Evolutionary conservation across 78 protist genomes (phyloP).

Genomic region (Tieghemostelium lacteum): DNA sequence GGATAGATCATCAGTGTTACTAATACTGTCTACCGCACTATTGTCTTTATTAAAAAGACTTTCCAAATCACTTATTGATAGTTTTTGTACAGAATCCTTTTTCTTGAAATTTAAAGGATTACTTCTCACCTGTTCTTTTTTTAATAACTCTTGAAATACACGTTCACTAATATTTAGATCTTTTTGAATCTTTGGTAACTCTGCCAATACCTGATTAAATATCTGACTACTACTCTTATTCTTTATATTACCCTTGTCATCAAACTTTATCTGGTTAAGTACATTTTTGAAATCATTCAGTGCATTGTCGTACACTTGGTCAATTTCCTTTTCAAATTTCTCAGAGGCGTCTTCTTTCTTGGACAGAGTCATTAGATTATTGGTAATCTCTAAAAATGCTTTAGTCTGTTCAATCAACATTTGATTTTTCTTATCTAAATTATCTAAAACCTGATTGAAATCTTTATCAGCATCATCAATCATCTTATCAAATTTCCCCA

Average conservation of each 20-base stretch:
- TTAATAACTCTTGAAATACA: not conserved
- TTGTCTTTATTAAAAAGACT: not conserved
- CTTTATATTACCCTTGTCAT: not conserved
- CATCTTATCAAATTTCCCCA: not conserved
- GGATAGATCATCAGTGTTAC: not conserved
- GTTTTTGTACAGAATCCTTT: not conserved
- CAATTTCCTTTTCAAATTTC: not conserved
- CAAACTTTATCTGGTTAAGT: not conserved
- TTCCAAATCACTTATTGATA: not conserved
- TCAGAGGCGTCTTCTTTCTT: not conserved
- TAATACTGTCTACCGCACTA: no score
- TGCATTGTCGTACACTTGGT: not conserved
- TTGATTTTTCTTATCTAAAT: no score
- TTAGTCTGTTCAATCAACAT: not conserved
- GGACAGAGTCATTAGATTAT: not conserved
- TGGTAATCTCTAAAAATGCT: not conserved
- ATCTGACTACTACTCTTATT: no score
- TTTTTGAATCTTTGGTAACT: not conserved
- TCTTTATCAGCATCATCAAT: not conserved
- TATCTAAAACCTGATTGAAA: not conserved
- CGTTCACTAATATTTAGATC: not conserved
- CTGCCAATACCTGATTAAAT: not conserved
- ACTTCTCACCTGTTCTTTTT: no score
- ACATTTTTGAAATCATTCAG: not conserved
- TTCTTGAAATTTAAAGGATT: no score